Conservation (phyloP, 2,329 filamentous ascomycete species). For the Fusarium torulosum region DNA sequence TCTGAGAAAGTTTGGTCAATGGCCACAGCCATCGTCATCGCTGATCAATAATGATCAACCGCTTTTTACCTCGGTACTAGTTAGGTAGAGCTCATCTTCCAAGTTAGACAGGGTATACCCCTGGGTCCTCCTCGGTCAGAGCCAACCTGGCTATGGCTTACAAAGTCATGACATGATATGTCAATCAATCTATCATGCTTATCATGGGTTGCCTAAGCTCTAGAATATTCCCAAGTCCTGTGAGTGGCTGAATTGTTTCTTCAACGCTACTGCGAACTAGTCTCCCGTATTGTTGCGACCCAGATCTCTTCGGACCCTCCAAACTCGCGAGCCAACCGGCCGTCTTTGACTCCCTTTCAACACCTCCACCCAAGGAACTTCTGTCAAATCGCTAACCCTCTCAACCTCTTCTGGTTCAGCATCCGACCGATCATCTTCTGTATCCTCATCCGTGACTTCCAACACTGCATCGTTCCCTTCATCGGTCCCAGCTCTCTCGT, state of each 20-base stretch:
- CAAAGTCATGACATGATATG: neutral
- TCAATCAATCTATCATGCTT: neutral
- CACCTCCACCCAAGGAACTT: conserved; percentile 71
- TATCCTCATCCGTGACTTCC: conserved; percentile 54
- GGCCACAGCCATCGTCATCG: conserved; percentile 12
- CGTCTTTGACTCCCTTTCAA: conserved; percentile 67
- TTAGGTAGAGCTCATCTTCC: neutral
- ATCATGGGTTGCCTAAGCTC: neutral
- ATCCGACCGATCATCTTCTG: conserved; percentile 51
- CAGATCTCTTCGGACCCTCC: conserved; percentile 73
- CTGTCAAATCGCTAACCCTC: conserved; percentile 43
- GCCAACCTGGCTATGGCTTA: neutral
- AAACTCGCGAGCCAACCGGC: conserved; percentile 70
- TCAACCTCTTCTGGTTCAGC: conserved; percentile 47
- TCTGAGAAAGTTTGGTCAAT: neutral
- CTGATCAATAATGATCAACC: conserved; percentile 5
- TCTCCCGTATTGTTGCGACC: conserved; percentile 57
- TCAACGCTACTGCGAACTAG: conserved; percentile 18
- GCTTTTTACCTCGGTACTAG: neutral
- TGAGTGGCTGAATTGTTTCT: neutral
- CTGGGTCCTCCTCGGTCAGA: neutral
- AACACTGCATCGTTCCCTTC: conserved; percentile 49
- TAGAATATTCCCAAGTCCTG: neutral
- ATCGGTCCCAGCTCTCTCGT: conserved; percentile 53
- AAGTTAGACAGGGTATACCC: neutral